Evolutionary conservation across 2,329 filamentous ascomycete genomes (phyloP).

Genomic region (Curvularia verruculosa): DNA sequence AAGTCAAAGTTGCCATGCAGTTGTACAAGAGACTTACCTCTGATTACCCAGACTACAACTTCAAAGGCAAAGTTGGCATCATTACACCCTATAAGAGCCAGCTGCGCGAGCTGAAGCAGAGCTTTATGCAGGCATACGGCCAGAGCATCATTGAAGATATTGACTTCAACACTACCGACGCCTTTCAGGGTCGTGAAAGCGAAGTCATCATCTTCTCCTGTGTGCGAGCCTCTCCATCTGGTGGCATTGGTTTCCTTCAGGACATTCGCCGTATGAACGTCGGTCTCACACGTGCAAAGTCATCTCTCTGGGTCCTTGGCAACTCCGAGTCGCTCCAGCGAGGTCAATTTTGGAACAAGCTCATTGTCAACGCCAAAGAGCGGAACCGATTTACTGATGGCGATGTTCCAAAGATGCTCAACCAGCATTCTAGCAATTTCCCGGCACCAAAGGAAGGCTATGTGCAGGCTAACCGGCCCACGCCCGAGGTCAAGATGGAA

Average conservation of each 20-base stretch:
- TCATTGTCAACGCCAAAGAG: constrained; percentile 79
- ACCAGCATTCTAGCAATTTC: constrained; percentile 56
- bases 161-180: constrained; percentile 99
- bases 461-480: constrained; percentile 27
- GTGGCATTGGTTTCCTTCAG: constrained; percentile 97
- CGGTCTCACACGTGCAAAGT: constrained; percentile 94
- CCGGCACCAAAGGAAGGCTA: constrained; percentile 40
- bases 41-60: constrained; percentile 72
- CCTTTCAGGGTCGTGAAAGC: constrained; percentile 94
- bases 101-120: constrained; percentile 75
- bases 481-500: constrained; percentile 25
- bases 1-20: constrained; percentile 83
- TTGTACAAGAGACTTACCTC: constrained; percentile 79
- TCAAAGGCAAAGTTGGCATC: constrained; percentile 86
- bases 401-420: constrained; percentile 62
- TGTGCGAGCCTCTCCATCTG: constrained; percentile 87
- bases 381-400: constrained; percentile 79
- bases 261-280: constrained; percentile 99
- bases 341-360: constrained; percentile 86
- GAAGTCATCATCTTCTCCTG: constrained; percentile 99
- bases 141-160: constrained; percentile 76
- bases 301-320: constrained; percentile 93
- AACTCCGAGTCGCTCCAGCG: constrained; percentile 86
- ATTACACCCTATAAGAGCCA: constrained; percentile 99
- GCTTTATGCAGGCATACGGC: constrained; percentile 76